These are phyloP conservation scores for Talaromyces thailandensis DNA, from an alignment of 495 filamentous ascomycete species.

Conservation along the genomic window DNA sequence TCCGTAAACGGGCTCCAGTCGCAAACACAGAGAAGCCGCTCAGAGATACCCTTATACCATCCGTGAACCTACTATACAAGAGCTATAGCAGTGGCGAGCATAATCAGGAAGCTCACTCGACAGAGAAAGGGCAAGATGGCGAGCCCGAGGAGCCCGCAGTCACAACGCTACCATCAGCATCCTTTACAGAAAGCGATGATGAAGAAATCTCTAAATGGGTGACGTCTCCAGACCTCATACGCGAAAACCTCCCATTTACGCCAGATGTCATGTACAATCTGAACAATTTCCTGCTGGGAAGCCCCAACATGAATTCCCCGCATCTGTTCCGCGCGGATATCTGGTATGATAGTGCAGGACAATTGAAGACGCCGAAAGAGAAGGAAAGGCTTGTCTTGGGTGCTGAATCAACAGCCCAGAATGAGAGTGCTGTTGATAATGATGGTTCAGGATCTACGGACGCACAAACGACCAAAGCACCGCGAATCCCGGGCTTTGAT, in stretches of 20 bases:
- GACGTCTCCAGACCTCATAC: conserved; percentile 24
- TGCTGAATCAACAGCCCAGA: neutral
- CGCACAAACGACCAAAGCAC: conserved; percentile 16
- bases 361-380: conserved; percentile 22
- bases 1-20: neutral
- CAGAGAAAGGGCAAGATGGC: neutral
- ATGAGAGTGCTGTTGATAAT: neutral
- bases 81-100: neutral
- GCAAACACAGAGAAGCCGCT: neutral
- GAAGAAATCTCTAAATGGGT: conserved; percentile 14
- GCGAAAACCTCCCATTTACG: conserved; percentile 35
- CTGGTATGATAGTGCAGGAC: conserved; percentile 42
- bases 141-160: neutral
- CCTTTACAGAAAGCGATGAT: neutral
- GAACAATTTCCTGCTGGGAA: conserved; percentile 65
- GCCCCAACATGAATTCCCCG: conserved; percentile 79
- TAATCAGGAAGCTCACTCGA: neutral
- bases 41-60: neutral
- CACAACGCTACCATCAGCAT: neutral
- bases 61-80: neutral
- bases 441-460: neutral
- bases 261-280: conserved; percentile 51
- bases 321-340: conserved; percentile 86
- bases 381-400: conserved; percentile 11
- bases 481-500: conserved; percentile 40